Conservation (phyloP, 768 basidiomycete genomes). For the Xerocomus brunneocitrinus region DNA sequence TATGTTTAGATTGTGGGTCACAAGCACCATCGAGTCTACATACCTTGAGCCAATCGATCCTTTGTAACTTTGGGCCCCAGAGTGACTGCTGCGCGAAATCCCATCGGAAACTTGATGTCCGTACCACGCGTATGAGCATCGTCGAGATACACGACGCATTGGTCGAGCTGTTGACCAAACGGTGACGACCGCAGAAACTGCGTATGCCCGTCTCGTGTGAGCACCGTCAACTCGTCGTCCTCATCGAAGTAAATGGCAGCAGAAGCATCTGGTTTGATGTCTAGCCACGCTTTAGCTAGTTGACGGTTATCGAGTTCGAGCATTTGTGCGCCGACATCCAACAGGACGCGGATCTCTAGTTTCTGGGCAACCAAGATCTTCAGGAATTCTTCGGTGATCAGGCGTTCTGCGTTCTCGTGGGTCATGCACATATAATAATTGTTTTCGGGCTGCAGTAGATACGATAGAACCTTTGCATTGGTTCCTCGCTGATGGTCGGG, state of each 20-base stretch:
- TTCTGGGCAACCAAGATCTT: too few relatives aligned
- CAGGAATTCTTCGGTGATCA: constrained; percentile 25
- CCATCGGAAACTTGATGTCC: constrained; percentile 17
- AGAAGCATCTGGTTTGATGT: too few relatives aligned
- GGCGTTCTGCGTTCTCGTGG: background rate
- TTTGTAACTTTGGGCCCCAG: too few relatives aligned
- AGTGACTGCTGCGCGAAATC: too few relatives aligned
- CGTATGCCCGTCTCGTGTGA: constrained; percentile 30
- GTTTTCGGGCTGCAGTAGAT: constrained; percentile 22
- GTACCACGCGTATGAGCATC: constrained; percentile 15
- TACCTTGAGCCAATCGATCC: too few relatives aligned
- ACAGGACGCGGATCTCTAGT: constrained; percentile 10
- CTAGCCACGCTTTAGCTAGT: constrained; percentile 38
- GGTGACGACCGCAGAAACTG: constrained; percentile 36
- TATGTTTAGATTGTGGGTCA: too few relatives aligned
- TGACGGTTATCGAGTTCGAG: constrained; percentile 42
- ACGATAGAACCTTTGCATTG: constrained; percentile 2
- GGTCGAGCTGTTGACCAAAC: constrained; percentile 1
- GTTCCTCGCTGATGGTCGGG: too few relatives aligned
- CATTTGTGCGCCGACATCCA: constrained; percentile 54
- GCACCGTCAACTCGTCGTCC: too few relatives aligned
- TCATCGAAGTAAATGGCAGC: too few relatives aligned
- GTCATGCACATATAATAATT: constrained; percentile 5
- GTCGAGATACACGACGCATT: constrained; percentile 10
- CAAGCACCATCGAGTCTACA: too few relatives aligned